These are phyloP conservation scores for Cladophialophora chaetospira DNA, from an alignment of 2,329 filamentous ascomycete species.

Conservation along the genomic window DNA sequence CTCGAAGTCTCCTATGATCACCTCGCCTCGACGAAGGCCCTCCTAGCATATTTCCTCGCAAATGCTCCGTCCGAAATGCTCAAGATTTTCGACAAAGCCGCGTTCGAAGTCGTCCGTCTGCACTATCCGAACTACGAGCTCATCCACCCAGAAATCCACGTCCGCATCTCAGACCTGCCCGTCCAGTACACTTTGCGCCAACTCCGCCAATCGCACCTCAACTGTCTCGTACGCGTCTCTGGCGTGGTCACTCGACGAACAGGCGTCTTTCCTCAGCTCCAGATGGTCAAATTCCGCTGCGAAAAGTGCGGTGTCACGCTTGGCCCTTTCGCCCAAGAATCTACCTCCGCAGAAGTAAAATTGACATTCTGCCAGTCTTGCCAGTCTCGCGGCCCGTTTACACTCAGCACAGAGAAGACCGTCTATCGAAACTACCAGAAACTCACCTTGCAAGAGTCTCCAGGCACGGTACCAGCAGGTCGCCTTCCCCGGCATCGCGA, in stretches of 20 bases:
- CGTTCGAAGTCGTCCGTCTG: slow-evolving; percentile 92
- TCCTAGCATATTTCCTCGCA: slow-evolving; percentile 91
- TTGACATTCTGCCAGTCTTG: slow-evolving; percentile 96
- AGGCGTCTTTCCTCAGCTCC: slow-evolving; percentile 95
- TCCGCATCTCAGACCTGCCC: slow-evolving; percentile 91
- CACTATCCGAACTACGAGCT: slow-evolving; percentile 98
- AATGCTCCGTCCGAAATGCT: slow-evolving; percentile 95
- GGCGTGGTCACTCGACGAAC: slow-evolving; percentile 93
- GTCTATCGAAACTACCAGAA: slow-evolving; percentile 99
- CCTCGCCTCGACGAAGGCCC: slow-evolving; percentile 84
- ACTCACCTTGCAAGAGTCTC: slow-evolving; percentile 93
- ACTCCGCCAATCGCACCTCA: slow-evolving; percentile 90
- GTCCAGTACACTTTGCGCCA: slow-evolving; percentile 94
- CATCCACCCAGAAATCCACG: slow-evolving; percentile 96
- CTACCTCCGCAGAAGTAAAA: slow-evolving; percentile 85
- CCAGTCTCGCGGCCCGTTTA: slow-evolving; percentile 92
- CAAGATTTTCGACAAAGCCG: slow-evolving; percentile 93
- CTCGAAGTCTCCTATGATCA: slow-evolving; percentile 96
- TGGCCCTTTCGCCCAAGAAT: slow-evolving; percentile 96
- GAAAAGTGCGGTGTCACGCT: slow-evolving; percentile 88
- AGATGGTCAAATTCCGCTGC: slow-evolving; percentile 98
- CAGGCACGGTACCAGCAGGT: slow-evolving; percentile 92
- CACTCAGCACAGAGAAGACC: slow-evolving; percentile 93
- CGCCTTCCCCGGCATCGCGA: slow-evolving; percentile 91
- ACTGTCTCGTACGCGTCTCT: slow-evolving; percentile 90